A percentile compares a stretch with the other conserved stretches of the same genome.
Conservation (phyloP, 169 alveolate genomes). For the Theileria sp. region DNA sequence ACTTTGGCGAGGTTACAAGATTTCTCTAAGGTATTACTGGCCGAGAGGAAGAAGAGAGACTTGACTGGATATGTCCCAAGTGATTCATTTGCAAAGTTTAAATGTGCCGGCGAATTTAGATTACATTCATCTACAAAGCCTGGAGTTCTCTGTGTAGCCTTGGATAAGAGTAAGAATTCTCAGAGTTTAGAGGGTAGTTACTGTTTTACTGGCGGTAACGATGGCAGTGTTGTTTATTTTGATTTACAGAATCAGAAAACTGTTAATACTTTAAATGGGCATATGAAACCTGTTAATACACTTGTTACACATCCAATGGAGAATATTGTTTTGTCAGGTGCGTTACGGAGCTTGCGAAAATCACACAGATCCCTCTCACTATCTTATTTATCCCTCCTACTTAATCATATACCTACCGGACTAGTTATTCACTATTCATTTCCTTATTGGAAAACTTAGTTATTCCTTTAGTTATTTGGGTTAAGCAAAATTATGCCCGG, state of each 20-base stretch:
- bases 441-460: no score
- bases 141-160: slow-evolving; percentile 67
- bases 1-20: slow-evolving; percentile 64
- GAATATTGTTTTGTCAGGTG: slow-evolving; percentile 32
- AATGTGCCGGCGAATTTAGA: slow-evolving; percentile 66
- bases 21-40: slow-evolving; percentile 68
- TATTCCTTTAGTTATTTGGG: no score
- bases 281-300: slow-evolving; percentile 69
- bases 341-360: slow-evolving; percentile 8
- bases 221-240: slow-evolving; percentile 74
- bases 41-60: slow-evolving; percentile 75
- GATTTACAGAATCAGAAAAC: slow-evolving; percentile 67
- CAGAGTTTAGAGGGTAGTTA: slow-evolving; percentile 43
- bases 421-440: no score
- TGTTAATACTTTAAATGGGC: slow-evolving; percentile 64
- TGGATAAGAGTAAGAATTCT: slow-evolving; percentile 47
- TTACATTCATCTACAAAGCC: slow-evolving; percentile 71
- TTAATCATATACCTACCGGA: slow-evolving; percentile 5
- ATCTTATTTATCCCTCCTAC: no score
- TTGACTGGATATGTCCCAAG: slow-evolving; percentile 38
- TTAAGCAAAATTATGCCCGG: no score
- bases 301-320: slow-evolving; percentile 69
- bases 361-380: no score
- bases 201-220: slow-evolving; percentile 82
- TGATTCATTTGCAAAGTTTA: slow-evolving; percentile 37